Conservation (phyloP, 2,329 filamentous ascomycete genomes). For the Ascochyta rabiei region DNA sequence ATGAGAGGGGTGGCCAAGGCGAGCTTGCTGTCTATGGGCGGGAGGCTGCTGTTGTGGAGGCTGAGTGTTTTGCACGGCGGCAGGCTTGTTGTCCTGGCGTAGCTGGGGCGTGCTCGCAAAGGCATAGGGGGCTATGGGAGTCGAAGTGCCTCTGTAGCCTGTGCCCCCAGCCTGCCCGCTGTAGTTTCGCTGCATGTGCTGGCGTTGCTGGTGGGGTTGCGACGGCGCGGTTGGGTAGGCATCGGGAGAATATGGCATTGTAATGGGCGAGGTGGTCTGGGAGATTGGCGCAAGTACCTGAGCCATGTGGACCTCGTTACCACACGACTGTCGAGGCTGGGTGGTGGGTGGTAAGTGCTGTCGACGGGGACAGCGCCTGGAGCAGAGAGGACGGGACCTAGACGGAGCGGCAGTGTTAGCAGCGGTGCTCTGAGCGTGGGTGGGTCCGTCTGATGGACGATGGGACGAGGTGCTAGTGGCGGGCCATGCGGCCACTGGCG, state of each 20-base stretch:
- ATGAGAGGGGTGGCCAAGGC: conserved; percentile 46
- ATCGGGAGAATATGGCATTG: conserved; percentile 59
- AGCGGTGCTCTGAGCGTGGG: neutral
- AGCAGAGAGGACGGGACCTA: conserved; percentile 26
- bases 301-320: conserved; percentile 46
- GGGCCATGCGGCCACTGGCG: conserved; percentile 7
- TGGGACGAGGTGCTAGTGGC: conserved; percentile 14
- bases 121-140: conserved; percentile 58
- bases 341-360: conserved; percentile 10
- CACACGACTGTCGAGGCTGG: conserved; percentile 26
- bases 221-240: conserved; percentile 51
- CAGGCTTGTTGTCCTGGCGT: conserved; percentile 61
- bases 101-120: conserved; percentile 61
- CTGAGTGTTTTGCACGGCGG: conserved; percentile 59
- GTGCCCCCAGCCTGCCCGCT: conserved; percentile 48
- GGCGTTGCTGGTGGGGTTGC: conserved; percentile 42
- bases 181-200: conserved; percentile 49
- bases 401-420: conserved; percentile 25
- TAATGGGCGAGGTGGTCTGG: conserved; percentile 55
- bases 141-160: conserved; percentile 51
- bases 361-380: conserved; percentile 21
- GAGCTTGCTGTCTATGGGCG: conserved; percentile 29
- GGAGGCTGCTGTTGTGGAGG: conserved; percentile 40
- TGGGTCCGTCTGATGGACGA: neutral
- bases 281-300: conserved; percentile 56